phyloP scores from a whole-genome alignment of 2,329 filamentous ascomycete genomes.

The Colletotrichum sp. region DNA sequence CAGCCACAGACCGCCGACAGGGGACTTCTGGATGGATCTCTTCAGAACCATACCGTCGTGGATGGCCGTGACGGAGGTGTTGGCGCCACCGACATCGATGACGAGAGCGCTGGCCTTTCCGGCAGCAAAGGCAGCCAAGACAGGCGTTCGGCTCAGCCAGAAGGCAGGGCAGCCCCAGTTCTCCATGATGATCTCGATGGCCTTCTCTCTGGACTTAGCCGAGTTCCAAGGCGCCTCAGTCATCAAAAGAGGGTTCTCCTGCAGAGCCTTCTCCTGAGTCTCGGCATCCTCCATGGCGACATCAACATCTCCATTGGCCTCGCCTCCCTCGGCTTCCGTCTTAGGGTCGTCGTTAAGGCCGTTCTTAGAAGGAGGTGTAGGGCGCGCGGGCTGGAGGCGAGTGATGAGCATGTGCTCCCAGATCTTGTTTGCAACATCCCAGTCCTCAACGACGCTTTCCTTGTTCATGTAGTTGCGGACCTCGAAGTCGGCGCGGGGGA shows the following conservation, averaged over 20 bases:
- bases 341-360: conserved; percentile 74
- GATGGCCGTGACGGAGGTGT: conserved; percentile 87
- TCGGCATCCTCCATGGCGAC: conserved; percentile 60
- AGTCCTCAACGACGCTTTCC: conserved; percentile 93
- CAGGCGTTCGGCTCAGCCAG: conserved; percentile 87
- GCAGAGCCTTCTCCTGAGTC: conserved; percentile 75
- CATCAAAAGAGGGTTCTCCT: conserved; percentile 90
- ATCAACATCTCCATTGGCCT: conserved; percentile 67
- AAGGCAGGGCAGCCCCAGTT: conserved; percentile 95
- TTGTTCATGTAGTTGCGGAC: conserved; percentile 91
- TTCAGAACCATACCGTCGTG: conserved; percentile 95
- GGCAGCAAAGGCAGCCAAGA: conserved; percentile 88
- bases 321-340: conserved; percentile 62
- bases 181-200: conserved; percentile 96
- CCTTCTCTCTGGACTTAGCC: conserved; percentile 86
- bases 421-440: conserved; percentile 86
- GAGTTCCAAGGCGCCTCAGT: conserved; percentile 95
- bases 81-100: conserved; percentile 88
- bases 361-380: conserved; percentile 74
- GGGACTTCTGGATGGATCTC: conserved; percentile 85
- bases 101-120: conserved; percentile 94
- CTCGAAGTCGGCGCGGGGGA: conserved; percentile 77
- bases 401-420: conserved; percentile 95
- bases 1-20: conserved; percentile 86
- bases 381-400: conserved; percentile 79